phyloP scores from a whole-genome alignment of 2,329 filamentous ascomycete genomes.

The Helotiales sp. region DNA sequence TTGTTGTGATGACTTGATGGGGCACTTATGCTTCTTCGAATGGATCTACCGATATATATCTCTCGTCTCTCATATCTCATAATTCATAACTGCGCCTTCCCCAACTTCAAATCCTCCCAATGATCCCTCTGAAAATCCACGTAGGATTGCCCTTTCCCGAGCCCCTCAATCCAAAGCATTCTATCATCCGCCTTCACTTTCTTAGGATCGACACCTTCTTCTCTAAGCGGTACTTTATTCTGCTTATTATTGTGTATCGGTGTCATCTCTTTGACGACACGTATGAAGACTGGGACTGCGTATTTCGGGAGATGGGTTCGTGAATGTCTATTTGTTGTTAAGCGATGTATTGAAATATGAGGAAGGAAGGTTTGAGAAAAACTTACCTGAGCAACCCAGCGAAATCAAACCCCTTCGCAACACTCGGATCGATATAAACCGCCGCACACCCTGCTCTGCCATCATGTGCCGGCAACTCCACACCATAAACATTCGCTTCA shows the following conservation, averaged over 20 bases:
- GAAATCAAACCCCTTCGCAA: slow-evolving; percentile 60
- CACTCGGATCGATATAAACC: slow-evolving; percentile 59
- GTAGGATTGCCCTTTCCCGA: slow-evolving; percentile 60
- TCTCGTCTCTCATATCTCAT: neutral
- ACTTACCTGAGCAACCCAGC: slow-evolving; percentile 58
- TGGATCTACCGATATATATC: no score
- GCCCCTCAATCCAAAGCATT: slow-evolving; percentile 62
- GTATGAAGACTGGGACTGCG: slow-evolving; percentile 75
- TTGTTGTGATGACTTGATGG: neutral
- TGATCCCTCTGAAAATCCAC: slow-evolving; percentile 62
- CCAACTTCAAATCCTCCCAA: slow-evolving; percentile 58
- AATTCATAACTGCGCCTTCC: slow-evolving; percentile 50
- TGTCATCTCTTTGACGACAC: slow-evolving; percentile 61
- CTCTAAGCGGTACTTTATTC: slow-evolving; percentile 73
- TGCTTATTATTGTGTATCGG: slow-evolving; percentile 81
- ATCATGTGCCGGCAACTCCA: slow-evolving; percentile 67
- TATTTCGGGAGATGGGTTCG: slow-evolving; percentile 69
- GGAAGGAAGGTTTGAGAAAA: neutral
- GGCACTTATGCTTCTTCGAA: no score
- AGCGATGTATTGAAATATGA: slow-evolving; percentile 8
- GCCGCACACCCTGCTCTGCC: slow-evolving; percentile 71
- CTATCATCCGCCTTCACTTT: slow-evolving; percentile 50
- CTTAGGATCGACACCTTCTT: slow-evolving; percentile 67
- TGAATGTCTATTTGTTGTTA: slow-evolving; percentile 49
- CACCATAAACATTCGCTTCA: slow-evolving; percentile 75